Percentiles rank a stretch among this genome's conserved stretches.
Conservation (phyloP, 1,284 basidiomycete species). For the Trichosporon ovoides region DNA sequence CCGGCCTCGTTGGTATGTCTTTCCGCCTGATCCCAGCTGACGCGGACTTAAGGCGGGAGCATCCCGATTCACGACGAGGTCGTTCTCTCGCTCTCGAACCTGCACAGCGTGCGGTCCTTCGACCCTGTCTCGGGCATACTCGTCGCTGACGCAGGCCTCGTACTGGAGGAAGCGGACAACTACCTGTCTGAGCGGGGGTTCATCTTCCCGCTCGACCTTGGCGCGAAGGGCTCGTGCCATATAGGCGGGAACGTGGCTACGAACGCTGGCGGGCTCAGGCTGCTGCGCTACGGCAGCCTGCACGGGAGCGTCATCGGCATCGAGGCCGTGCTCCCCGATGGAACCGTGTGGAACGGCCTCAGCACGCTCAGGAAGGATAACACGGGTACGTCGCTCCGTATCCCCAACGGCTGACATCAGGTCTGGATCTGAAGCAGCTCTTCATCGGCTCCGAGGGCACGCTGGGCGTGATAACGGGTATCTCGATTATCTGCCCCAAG, state of each 20-base stretch:
- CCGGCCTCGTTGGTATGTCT: conserved; percentile 65
- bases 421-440: conserved; percentile 94
- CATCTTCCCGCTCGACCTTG: conserved; percentile 90
- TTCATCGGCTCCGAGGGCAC: conserved; percentile 98
- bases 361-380: conserved; percentile 82
- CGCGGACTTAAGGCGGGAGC: conserved; percentile 60
- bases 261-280: conserved; percentile 85
- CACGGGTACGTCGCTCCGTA: conserved; percentile 59
- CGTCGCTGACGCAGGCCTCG: conserved; percentile 71
- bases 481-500: conserved; percentile 82
- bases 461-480: conserved; percentile 85
- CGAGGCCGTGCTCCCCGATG: conserved; percentile 87
- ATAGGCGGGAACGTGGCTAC: conserved; percentile 93
- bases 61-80: conserved; percentile 83
- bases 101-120: conserved; percentile 78
- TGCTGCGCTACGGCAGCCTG: conserved; percentile 83
- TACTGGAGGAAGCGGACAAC: conserved; percentile 78
- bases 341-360: conserved; percentile 78
- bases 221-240: conserved; percentile 95
- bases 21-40: background rate
- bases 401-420: conserved; percentile 47
- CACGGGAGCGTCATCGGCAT: conserved; percentile 88
- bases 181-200: conserved; percentile 76
- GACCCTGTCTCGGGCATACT: conserved; percentile 68
- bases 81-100: conserved; percentile 70